Conservation (phyloP, 129 eudicot genomes). For the Logfia minima region DNA sequence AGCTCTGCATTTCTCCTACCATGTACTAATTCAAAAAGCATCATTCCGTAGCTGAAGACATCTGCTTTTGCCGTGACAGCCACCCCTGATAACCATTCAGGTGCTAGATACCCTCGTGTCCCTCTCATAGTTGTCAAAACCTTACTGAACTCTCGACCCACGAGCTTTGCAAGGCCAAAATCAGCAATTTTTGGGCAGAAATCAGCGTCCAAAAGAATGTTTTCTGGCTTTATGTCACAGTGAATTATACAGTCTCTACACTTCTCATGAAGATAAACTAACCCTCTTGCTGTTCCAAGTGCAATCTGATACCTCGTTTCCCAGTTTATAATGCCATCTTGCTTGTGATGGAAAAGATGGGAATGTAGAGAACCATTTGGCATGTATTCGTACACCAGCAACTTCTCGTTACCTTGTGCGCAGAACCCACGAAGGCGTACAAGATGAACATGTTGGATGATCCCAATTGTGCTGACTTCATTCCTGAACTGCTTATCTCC, state of each 20-base stretch:
- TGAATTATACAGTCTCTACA: slow-evolving; percentile 74
- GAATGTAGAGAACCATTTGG: slow-evolving; percentile 58
- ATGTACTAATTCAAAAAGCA: slow-evolving; percentile 60
- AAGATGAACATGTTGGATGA: slow-evolving; percentile 71
- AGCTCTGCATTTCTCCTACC: slow-evolving; percentile 55
- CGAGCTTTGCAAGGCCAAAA: slow-evolving; percentile 84
- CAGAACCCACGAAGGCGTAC: slow-evolving; percentile 71
- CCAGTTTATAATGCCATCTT: slow-evolving; percentile 44
- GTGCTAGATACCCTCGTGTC: slow-evolving; percentile 71
- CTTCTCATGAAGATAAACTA: slow-evolving; percentile 70
- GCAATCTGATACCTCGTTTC: slow-evolving; percentile 62
- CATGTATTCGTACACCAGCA: slow-evolving; percentile 68
- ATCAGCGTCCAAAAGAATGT: slow-evolving; percentile 59
- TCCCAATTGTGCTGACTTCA: slow-evolving; percentile 74
- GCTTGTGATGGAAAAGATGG: slow-evolving; percentile 48
- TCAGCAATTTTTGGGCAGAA: slow-evolving; percentile 63
- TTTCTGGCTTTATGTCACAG: slow-evolving; percentile 81
- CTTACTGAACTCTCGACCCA: slow-evolving; percentile 69
- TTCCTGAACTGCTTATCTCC: slow-evolving; percentile 81
- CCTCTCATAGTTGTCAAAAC: slow-evolving; percentile 70
- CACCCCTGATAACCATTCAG: slow-evolving; percentile 73
- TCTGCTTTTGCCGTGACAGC: slow-evolving; percentile 71
- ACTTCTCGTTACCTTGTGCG: slow-evolving; percentile 44
- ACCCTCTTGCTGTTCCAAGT: slow-evolving; percentile 64
- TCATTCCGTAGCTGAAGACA: slow-evolving; percentile 80